Evolutionary conservation across 2,329 filamentous ascomycete genomes (phyloP).

Genomic region (Epicoccum sorghinum): DNA sequence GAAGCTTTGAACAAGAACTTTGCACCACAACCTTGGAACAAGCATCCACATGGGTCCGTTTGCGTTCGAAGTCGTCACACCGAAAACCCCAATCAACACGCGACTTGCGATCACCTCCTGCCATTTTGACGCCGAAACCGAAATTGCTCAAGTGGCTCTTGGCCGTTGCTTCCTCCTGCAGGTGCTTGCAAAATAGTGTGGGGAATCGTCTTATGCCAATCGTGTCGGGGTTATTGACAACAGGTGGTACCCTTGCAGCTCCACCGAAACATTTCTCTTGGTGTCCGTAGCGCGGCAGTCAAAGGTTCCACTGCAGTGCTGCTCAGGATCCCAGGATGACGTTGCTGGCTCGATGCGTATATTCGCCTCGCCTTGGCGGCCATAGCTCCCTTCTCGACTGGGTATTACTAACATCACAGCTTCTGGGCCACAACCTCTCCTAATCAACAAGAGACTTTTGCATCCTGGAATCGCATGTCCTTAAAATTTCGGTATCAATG

Average conservation of each 20-base stretch:
- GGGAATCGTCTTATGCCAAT: constrained; percentile 6
- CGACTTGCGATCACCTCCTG: neutral
- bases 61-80: constrained; percentile 1
- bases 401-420: constrained; percentile 33
- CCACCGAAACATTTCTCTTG: constrained; percentile 7
- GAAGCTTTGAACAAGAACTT: constrained; percentile 11
- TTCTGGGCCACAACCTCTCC: constrained; percentile 27
- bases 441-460: constrained; percentile 24
- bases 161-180: constrained; percentile 7
- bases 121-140: neutral
- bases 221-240: constrained; percentile 6
- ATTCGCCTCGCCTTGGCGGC: constrained; percentile 22
- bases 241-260: constrained; percentile 8
- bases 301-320: constrained; percentile 16
- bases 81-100: constrained; percentile 3
- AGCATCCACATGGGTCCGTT: neutral
- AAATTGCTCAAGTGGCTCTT: constrained; percentile 10
- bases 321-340: constrained; percentile 11
- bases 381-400: neutral
- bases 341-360: constrained; percentile 5
- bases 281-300: constrained; percentile 3
- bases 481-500: constrained; percentile 10
- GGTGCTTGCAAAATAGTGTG: neutral
- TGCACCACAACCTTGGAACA: constrained; percentile 2
- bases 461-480: constrained; percentile 16